Evolutionary conservation across 2,329 filamentous ascomycete species (phyloP), one percentile per base, ranked within the genome.

Genomic region (Sporothrix schenckii): DNA sequence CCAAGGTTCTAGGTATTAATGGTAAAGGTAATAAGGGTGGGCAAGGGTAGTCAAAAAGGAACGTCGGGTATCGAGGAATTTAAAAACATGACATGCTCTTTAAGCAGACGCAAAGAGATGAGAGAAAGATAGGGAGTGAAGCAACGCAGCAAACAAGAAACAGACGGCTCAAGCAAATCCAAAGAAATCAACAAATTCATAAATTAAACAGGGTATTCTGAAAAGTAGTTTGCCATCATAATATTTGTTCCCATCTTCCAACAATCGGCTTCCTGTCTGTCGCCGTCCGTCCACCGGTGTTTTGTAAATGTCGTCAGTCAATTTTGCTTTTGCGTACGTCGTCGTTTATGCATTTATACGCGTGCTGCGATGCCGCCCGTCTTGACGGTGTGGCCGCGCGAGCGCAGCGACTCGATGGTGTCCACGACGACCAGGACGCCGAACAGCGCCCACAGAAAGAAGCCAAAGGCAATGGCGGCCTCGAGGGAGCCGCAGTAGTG

Each of bases 381-480:
- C 72, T 76, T 76, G 71, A 68, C 69, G 73, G 73, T 63, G 74
- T 80, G 79, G 74, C 80, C 78, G 50, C 82, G 81, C 66, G 80
- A 80, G 56, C 81, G 80, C 75, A 83, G 77, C 47, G 80, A 79
- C 69, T 81, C 80, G 52, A 86, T 74, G 3, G 78, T 80, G 72
- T 86, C 85, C 69, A 87, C 76, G 50, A 82, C 80, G 44, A 83
- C 78, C 7, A 87, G 78, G 63, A 80, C 81, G 7, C 79, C 80
- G 75, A 86, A 86, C 70, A 85, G 78, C 60, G 79, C 81, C 85
- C 85, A 92, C 68, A 87, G 83, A 76, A 91, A 87, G 75, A 89
- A 91, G 6, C 84, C 88, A 75, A 92, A 89, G 0, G 86, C 90
- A 10, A 87, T 83, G 2, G 86, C 88, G 4, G 89, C 89, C 80